A percentile compares a stretch with the other conserved stretches of the same genome.
Conservation (phyloP, 2,329 filamentous ascomycete species). For the Fusarium proliferatum region DNA sequence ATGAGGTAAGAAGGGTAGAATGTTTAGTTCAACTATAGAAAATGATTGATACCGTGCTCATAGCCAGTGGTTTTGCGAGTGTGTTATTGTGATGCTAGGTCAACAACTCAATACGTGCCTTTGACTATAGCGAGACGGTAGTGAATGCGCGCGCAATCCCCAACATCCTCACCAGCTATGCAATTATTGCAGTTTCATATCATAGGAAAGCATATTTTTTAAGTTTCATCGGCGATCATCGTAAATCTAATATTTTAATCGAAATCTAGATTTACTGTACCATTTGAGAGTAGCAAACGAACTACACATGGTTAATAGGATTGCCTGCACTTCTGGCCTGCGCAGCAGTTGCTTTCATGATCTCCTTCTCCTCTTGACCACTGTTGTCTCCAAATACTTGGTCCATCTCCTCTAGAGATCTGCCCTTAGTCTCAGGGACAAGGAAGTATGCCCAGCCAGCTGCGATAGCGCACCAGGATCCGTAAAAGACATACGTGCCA, state of each 20-base stretch:
- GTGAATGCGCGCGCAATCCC: background rate
- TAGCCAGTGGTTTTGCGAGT: background rate
- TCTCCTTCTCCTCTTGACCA: slow-evolving; percentile 8
- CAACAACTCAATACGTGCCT: background rate
- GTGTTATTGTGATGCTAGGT: background rate
- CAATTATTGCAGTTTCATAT: background rate
- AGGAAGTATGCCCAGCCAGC: slow-evolving; percentile 71
- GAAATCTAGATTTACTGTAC: background rate
- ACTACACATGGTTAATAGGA: background rate
- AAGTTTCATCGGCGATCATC: background rate
- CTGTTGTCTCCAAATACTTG: slow-evolving; percentile 67
- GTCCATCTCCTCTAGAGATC: slow-evolving; percentile 67
- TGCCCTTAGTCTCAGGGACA: slow-evolving; percentile 70
- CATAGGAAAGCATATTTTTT: background rate
- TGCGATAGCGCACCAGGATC: background rate
- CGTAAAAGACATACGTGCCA: background rate
- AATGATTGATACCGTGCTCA: background rate
- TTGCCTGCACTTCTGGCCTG: background rate
- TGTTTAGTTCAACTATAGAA: slow-evolving; percentile 11
- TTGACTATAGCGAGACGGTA: background rate
- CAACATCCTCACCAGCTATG: background rate
- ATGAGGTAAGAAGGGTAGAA: slow-evolving; percentile 16
- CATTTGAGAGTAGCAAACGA: background rate
- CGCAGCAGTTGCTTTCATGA: background rate
- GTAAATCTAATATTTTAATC: background rate